phyloP scores from a whole-genome alignment of 192 early-diverging fungal genomes.

The Entophlyctis luteolus region DNA sequence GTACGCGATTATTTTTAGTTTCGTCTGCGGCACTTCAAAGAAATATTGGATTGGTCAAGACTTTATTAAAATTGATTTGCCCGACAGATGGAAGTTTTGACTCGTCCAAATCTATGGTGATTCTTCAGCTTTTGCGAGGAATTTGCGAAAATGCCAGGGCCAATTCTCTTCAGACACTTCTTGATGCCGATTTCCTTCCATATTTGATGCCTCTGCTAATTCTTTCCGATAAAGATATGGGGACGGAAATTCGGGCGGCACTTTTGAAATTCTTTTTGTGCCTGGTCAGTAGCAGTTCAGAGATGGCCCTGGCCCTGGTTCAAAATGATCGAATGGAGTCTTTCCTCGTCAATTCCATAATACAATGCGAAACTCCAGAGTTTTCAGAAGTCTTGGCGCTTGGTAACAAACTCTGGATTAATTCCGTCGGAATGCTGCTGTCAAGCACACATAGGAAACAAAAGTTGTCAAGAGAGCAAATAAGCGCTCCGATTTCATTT shows the following conservation, averaged over 20 bases:
- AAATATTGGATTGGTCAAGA: constrained; percentile 11
- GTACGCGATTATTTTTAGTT: background rate
- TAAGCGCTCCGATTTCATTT: background rate
- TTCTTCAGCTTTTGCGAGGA: no score
- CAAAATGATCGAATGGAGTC: background rate
- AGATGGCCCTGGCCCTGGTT: no score
- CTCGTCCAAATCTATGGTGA: no score
- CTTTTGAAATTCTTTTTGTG: no score
- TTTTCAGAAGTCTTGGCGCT: background rate
- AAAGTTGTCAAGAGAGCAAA: background rate
- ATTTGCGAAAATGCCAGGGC: no score
- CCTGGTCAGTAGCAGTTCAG: no score
- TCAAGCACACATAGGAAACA: background rate
- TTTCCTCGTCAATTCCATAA: background rate
- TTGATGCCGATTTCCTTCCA: no score
- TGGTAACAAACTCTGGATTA: background rate
- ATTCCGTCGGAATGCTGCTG: background rate
- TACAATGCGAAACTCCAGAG: background rate
- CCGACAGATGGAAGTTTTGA: no score
- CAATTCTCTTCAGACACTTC: no score
- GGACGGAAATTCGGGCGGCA: no score
- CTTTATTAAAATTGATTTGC: background rate
- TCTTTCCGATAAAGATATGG: no score
- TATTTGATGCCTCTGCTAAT: no score
- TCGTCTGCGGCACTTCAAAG: constrained; percentile 10